Percentiles rank a stretch among this genome's conserved stretches.
Evolutionary conservation across 805 yeast genomes (phyloP).

Genomic region (Dipodascus geniculatus): DNA sequence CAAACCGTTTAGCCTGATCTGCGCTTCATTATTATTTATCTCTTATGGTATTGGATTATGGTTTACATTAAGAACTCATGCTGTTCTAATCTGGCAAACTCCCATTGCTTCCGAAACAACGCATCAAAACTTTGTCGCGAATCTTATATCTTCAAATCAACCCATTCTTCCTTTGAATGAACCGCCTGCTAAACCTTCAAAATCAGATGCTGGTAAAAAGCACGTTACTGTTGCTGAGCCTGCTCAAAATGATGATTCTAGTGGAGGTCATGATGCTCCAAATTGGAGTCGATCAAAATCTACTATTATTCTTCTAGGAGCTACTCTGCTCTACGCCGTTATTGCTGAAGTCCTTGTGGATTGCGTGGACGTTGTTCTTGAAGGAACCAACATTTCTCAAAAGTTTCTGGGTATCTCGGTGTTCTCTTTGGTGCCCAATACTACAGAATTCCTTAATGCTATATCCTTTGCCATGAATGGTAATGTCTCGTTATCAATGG

Average conservation of each 20-base stretch:
- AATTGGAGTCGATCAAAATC: conserved; percentile 89
- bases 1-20: conserved; percentile 69
- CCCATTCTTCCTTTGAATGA: not conserved
- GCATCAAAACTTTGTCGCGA: conserved; percentile 8
- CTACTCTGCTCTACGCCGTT: conserved; percentile 79
- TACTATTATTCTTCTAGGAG: conserved; percentile 65
- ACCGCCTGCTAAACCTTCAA: not conserved
- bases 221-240: conserved; percentile 8
- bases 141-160: not conserved
- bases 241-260: conserved; percentile 14
- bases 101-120: conserved; percentile 36
- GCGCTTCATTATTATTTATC: conserved; percentile 68
- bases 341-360: conserved; percentile 92
- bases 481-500: conserved; percentile 93
- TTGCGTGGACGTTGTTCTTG: conserved; percentile 79
- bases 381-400: conserved; percentile 71
- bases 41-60: conserved; percentile 83
- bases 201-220: not conserved
- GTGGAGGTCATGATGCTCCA: conserved; percentile 91
- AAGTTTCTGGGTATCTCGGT: conserved; percentile 88
- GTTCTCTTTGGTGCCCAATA: conserved; percentile 91
- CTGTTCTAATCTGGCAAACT: conserved; percentile 88
- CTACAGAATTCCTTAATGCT: conserved; percentile 94
- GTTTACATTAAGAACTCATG: conserved; percentile 92
- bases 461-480: conserved; percentile 94